Evolutionary conservation across 371 early-diverging fungal species (phyloP).

Genomic region (Apophysomyces elegans): DNA sequence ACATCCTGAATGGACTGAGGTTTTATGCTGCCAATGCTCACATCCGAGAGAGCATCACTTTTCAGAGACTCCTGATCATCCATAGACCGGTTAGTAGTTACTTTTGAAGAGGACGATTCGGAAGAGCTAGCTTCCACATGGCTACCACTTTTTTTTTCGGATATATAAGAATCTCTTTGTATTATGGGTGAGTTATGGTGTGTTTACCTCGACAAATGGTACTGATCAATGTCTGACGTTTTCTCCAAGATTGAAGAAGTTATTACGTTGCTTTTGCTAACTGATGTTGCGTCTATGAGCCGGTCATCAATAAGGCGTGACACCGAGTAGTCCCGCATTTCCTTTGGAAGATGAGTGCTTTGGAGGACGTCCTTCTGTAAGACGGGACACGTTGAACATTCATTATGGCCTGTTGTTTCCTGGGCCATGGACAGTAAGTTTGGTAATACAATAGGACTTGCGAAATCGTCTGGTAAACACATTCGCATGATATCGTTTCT

Average conservation of each 20-base stretch:
- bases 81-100: neutral
- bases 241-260: neutral
- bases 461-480: conserved; percentile 6
- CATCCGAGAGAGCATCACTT: neutral
- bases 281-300: conserved; percentile 4
- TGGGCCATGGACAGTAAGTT: neutral
- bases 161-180: neutral
- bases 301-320: conserved; percentile 22
- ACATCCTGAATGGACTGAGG: neutral
- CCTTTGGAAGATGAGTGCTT: neutral
- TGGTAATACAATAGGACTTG: neutral
- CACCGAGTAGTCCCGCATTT: conserved; percentile 7
- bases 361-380: neutral
- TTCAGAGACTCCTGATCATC: conserved; percentile 5
- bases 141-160: neutral
- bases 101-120: neutral
- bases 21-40: neutral
- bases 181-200: neutral
- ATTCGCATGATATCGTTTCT: neutral
- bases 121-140: conserved; percentile 8
- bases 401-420: neutral
- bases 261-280: conserved; percentile 16
- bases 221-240: neutral
- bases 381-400: neutral
- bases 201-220: neutral